Evolutionary conservation across 2,329 filamentous ascomycete species (phyloP).

Genomic region (Cadophora sp.): DNA sequence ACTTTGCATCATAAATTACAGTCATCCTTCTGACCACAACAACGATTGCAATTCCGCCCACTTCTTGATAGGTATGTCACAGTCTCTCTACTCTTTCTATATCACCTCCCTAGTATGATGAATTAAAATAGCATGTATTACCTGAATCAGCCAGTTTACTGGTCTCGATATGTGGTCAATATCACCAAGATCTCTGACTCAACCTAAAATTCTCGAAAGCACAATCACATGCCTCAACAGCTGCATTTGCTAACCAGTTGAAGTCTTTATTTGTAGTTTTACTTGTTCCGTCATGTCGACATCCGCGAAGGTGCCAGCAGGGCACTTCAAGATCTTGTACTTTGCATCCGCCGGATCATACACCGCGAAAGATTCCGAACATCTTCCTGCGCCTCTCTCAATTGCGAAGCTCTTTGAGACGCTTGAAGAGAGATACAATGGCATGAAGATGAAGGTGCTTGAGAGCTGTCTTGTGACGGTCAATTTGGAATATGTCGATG

Average conservation of each 20-base stretch:
- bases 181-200: slow-evolving; percentile 74
- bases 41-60: background rate
- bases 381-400: slow-evolving; percentile 69
- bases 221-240: slow-evolving; percentile 10
- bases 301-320: slow-evolving; percentile 43
- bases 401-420: slow-evolving; percentile 67
- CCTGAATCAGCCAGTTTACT: slow-evolving; percentile 50
- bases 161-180: slow-evolving; percentile 61
- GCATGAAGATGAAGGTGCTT: slow-evolving; percentile 72
- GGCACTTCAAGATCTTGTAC: slow-evolving; percentile 82
- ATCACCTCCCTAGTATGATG: slow-evolving; percentile 41
- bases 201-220: slow-evolving; percentile 33
- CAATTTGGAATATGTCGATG: slow-evolving; percentile 81
- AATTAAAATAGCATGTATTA: slow-evolving; percentile 51
- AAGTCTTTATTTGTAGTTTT: background rate
- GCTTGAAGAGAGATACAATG: slow-evolving; percentile 73
- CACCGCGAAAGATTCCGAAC: slow-evolving; percentile 71
- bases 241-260: slow-evolving; percentile 19
- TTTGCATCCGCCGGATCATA: slow-evolving; percentile 78
- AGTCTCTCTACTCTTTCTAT: background rate
- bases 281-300: slow-evolving; percentile 26
- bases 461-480: slow-evolving; percentile 78
- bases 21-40: background rate
- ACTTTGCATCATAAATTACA: background rate
- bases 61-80: slow-evolving; percentile 28